Percentiles rank a stretch among this genome's conserved stretches.
phyloP scores from a whole-genome alignment of 2,329 filamentous ascomycete species.

The Hypoxylon sp. region DNA sequence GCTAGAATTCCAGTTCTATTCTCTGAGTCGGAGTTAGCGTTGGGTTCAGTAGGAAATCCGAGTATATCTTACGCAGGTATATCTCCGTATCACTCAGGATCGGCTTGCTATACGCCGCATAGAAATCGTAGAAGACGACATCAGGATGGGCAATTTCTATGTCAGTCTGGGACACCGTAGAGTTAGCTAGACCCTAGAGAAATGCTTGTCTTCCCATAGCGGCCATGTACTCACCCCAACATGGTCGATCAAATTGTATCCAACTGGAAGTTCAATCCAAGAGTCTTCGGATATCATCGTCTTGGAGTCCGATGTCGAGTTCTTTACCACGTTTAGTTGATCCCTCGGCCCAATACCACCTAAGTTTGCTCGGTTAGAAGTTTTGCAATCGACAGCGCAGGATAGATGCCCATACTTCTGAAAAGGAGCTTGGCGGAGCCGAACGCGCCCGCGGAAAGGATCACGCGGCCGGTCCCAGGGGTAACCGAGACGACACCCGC shows the following conservation, averaged over 20 bases:
- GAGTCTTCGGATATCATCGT: slow-evolving; percentile 64
- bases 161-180: slow-evolving; percentile 58
- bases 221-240: slow-evolving; percentile 56
- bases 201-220: too few species aligned
- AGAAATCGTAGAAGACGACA: slow-evolving; percentile 74
- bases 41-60: background rate
- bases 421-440: slow-evolving; percentile 77
- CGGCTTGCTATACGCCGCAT: slow-evolving; percentile 68
- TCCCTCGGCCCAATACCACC: slow-evolving; percentile 73
- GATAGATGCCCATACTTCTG: slow-evolving; percentile 60
- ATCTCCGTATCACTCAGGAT: slow-evolving; percentile 58
- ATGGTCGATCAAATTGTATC: slow-evolving; percentile 71
- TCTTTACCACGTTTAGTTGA: slow-evolving; percentile 67
- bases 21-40: slow-evolving; percentile 22
- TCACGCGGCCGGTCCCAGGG: slow-evolving; percentile 71
- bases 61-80: slow-evolving; percentile 59
- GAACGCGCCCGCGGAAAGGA: slow-evolving; percentile 77
- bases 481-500: slow-evolving; percentile 73
- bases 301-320: slow-evolving; percentile 61
- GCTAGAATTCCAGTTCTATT: slow-evolving; percentile 64
- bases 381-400: background rate
- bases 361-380: slow-evolving; percentile 29
- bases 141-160: slow-evolving; percentile 60
- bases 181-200: background rate
- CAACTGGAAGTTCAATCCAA: slow-evolving; percentile 72